Conservation (phyloP, 2,329 filamentous ascomycete species). For the Thermothelomyces thermophilus region DNA sequence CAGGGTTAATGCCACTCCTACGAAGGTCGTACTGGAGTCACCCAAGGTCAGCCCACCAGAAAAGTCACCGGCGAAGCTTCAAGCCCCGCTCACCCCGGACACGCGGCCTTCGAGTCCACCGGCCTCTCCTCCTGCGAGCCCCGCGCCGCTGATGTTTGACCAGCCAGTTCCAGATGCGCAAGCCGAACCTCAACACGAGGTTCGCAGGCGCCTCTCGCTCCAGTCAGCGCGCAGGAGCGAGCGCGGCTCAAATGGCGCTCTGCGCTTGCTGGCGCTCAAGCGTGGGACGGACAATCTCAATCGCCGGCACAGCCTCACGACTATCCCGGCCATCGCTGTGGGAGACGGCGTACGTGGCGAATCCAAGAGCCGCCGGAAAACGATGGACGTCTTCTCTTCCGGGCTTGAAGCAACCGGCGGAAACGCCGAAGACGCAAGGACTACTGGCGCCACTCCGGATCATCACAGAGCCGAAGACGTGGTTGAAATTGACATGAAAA, state of each 20-base stretch:
- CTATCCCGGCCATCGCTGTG: background rate
- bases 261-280: slow-evolving; percentile 17
- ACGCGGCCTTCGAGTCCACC: background rate
- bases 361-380: slow-evolving; percentile 20
- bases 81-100: background rate
- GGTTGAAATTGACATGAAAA: slow-evolving; percentile 29
- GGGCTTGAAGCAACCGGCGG: background rate
- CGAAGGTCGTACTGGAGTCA: slow-evolving; percentile 21
- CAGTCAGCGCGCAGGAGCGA: slow-evolving; percentile 27
- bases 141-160: slow-evolving; percentile 26
- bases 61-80: slow-evolving; percentile 17
- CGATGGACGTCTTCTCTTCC: slow-evolving; percentile 19
- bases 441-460: background rate
- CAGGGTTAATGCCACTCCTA: slow-evolving; percentile 25
- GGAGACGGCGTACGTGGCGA: background rate
- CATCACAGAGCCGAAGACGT: slow-evolving; percentile 2
- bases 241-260: slow-evolving; percentile 18
- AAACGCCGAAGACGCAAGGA: background rate
- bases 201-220: slow-evolving; percentile 27
- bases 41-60: slow-evolving; percentile 15
- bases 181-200: slow-evolving; percentile 27
- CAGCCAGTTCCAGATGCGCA: slow-evolving; percentile 21
- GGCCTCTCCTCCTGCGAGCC: slow-evolving; percentile 3
- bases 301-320: slow-evolving; percentile 28
- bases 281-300: slow-evolving; percentile 9